Evolutionary conservation across 2,329 filamentous ascomycete species (phyloP), one percentile per base, ranked within the genome.

Genomic region (Metarhizium guizhouense): DNA sequence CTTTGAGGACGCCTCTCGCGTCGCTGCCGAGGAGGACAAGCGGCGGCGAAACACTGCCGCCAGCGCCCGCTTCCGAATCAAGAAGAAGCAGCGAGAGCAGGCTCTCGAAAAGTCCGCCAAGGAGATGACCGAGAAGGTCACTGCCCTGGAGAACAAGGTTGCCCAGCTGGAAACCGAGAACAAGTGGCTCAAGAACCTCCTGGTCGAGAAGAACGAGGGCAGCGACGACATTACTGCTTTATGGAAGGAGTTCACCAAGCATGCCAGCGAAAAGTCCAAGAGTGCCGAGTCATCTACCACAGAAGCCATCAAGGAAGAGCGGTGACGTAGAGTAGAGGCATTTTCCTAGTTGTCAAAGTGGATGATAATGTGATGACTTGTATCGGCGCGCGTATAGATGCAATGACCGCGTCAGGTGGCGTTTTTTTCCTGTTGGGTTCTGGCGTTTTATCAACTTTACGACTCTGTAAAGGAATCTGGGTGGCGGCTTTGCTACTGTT

Each of bases 51-150:
- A 95, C 74, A 95, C 91, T 2, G 90, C 90, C 36, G 90, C 90
- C 55, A 91, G 86, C 61, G 90, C 90, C 18, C 87, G 90, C 52
- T 95, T 95, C 80, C 87, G 90, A 57, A 84, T 94, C 68, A 95
- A 95, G 84, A 95, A 95, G 86, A 95, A 95, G 83, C 89, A 94
- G 74, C 86, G 90, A 52, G 90, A 95, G 76, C 88, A 92, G 71
- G 87, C 88, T 8, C 83, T 95, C 53, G 89, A 93, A 71, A 84
- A 84, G 65, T 86, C 84, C 3, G 86, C 90, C 64, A 90, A 91
- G 71, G 90, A 95, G 62, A 88, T 93, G 73, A 83, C 83, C 32
- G 88, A 94, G 49, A 91, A 91, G 74, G 87, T 92, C 53, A 77
- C 82, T 18, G 76, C 77, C 18, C 79, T 95, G 6, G 88, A 95